Conservation (phyloP, 441 rosid species). For the Flueggea neowawraea region DNA sequence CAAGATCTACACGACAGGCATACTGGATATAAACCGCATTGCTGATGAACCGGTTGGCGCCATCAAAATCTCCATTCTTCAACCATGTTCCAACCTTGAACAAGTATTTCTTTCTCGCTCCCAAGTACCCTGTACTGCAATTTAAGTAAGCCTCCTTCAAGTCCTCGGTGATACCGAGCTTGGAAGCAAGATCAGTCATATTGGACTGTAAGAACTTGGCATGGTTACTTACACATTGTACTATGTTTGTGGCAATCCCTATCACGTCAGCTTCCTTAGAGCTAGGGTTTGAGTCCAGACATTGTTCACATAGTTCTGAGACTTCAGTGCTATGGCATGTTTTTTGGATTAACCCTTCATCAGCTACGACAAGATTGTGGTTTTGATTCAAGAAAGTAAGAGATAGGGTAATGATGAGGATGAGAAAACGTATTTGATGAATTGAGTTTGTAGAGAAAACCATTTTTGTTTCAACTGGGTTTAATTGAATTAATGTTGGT, state of each 20-base stretch:
- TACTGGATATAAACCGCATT: neutral
- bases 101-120: neutral
- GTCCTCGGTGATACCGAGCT: neutral
- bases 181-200: conserved; percentile 4
- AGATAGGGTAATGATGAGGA: neutral
- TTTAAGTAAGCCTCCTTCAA: neutral
- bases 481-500: neutral
- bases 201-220: neutral
- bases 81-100: neutral
- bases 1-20: neutral
- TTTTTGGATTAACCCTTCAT: conserved; percentile 3
- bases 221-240: conserved; percentile 13
- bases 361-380: conserved; percentile 7
- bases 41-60: conserved; percentile 2
- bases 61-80: conserved; percentile 8
- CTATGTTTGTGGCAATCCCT: conserved; percentile 9
- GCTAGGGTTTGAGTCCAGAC: conserved; percentile 16
- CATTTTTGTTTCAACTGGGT: neutral
- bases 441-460: neutral
- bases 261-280: neutral
- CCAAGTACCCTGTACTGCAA: conserved; percentile 5
- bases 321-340: conserved; percentile 14
- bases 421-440: neutral
- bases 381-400: neutral
- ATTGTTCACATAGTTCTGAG: conserved; percentile 12